Evolutionary conservation across 805 yeast genomes (phyloP), one percentile per base, ranked within the genome.

Genomic region (Candida maesae): DNA sequence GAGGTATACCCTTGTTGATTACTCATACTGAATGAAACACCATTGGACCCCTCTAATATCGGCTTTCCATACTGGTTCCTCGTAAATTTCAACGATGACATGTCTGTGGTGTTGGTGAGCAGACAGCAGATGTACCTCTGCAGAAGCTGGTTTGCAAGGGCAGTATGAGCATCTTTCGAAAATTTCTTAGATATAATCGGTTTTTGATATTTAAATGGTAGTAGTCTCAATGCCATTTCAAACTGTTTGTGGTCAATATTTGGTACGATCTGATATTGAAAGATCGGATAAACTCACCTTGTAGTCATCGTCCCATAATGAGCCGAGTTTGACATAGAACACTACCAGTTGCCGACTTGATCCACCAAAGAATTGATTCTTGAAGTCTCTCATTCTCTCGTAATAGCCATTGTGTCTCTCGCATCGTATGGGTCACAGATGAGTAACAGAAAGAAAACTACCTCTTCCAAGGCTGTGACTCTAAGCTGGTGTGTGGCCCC

Each of bases 41-140:
- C 4, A 25, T 43, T 34, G 5, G 63, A 44, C 18, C 52, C 58
- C 2, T 41, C 38, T 13, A 77, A 34, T 4, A 25, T 45, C 0
- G 93, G 90, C 50, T 84, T 84, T 1, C 93, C 91, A 50, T 52
- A 71, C 25, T 56, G 42, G 27, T 68, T 71, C 25, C 50, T 55
- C 0, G 44, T 42, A 33, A 73, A 61, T 25, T 47, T 38, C 4
- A 70, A 28, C 6, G 41, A 44, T 0, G 42, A 38, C 13, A 45
- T 23, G 13, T 28, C 31, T 12, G 53, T 38, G 2, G 46, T 45
- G 13, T 50, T 43, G 3, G 63, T 50, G 14, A 62, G 47, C 12
- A 60, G 48, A 34, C 71, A 65, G 2, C 78, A 61, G 1, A 74
- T 63, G 33, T 67, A 59, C 18, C 63, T 54, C 3, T 76, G 67